Evolutionary conservation across 495 filamentous ascomycete genomes (phyloP).

Genomic region (Tetracladium setigerum): DNA sequence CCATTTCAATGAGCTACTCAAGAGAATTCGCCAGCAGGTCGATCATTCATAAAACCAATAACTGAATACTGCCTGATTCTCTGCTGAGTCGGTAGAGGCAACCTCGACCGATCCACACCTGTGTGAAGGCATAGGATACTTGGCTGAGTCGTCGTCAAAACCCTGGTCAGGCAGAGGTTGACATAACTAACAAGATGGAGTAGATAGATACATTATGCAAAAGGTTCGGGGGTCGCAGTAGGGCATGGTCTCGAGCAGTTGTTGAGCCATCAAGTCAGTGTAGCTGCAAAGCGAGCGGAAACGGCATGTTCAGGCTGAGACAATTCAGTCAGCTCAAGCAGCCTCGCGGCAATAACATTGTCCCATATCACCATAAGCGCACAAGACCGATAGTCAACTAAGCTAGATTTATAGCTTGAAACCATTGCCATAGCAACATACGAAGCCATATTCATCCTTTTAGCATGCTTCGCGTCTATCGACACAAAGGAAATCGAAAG

Average conservation of each 20-base stretch:
- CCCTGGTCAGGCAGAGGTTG: constrained; percentile 5
- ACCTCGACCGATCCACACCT: constrained; percentile 19
- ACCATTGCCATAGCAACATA: too few species aligned
- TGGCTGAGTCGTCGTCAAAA: constrained; percentile 1
- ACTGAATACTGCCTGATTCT: too few species aligned
- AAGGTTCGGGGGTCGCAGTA: constrained; percentile 8
- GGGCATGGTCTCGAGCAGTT: constrained; percentile 5
- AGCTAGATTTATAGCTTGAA: too few species aligned
- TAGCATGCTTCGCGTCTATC: too few species aligned
- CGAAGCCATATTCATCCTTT: too few species aligned
- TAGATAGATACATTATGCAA: constrained; percentile 7
- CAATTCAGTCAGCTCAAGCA: constrained; percentile 12
- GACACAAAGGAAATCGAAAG: too few species aligned
- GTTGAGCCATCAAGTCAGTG: constrained; percentile 6
- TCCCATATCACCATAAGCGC: constrained; percentile 10
- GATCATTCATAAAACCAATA: too few species aligned
- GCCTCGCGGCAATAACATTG: constrained; percentile 13
- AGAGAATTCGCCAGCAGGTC: too few species aligned
- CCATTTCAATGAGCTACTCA: too few species aligned
- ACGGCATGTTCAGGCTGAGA: constrained; percentile 12
- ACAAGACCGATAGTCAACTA: too few species aligned
- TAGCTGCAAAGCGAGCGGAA: constrained; percentile 8
- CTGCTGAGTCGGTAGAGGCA: constrained; percentile 11
- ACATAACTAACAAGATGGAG: constrained; percentile 1
- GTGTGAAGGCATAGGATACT: constrained; percentile 8